Evolutionary conservation across 2,329 filamentous ascomycete species (phyloP).

Genomic region (Amauroascus verrucosus): DNA sequence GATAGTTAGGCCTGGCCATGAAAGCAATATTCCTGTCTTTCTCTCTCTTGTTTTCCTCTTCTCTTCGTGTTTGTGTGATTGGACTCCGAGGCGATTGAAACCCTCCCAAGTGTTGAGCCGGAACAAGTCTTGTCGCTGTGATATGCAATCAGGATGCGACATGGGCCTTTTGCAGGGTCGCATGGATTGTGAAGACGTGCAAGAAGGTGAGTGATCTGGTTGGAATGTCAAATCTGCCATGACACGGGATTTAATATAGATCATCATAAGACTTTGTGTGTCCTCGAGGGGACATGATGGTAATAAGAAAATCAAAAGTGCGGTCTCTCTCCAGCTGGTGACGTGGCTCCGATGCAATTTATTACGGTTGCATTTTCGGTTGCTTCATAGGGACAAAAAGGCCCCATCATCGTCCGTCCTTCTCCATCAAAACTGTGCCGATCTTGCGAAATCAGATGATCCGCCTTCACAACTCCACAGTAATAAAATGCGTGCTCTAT

Average conservation of each 20-base stretch:
- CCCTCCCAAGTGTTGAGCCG: too few relatives aligned
- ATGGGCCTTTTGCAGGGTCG: background rate
- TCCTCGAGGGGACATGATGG: background rate
- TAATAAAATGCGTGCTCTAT: too few relatives aligned
- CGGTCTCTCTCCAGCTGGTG: background rate
- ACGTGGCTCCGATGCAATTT: background rate
- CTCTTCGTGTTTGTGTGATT: too few relatives aligned
- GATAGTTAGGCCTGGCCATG: background rate
- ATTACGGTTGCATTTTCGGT: conserved; percentile 1
- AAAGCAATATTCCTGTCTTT: too few relatives aligned
- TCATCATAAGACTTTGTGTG: background rate
- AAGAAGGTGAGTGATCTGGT: background rate
- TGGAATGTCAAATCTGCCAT: background rate
- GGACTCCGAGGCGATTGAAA: too few relatives aligned
- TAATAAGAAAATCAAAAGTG: background rate
- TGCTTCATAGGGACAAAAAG: background rate
- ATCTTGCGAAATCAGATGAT: conserved; percentile 1
- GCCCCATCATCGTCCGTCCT: background rate
- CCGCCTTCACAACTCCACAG: background rate
- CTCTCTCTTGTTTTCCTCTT: too few relatives aligned
- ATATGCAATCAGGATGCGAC: background rate
- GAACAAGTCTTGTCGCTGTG: background rate
- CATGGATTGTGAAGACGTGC: background rate
- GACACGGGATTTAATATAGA: conserved; percentile 1
- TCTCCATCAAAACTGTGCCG: background rate